These are phyloP conservation scores for Epithele typhae DNA, from an alignment of 768 basidiomycete species.

Conservation along the genomic window DNA sequence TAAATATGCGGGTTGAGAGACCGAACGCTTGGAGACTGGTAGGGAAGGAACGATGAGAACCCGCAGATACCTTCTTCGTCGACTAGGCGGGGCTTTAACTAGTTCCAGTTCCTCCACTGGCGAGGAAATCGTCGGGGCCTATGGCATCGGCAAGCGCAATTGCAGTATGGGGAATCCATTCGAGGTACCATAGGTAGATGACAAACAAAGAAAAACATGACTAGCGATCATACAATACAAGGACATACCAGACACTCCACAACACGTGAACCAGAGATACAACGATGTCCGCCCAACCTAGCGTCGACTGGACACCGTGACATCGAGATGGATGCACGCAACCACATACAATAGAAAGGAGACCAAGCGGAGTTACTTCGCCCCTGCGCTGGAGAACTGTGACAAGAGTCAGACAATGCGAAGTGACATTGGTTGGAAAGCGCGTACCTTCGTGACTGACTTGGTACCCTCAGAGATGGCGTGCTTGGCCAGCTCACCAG, in stretches of 20 bases:
- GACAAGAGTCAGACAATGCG: neutral
- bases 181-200: conserved; percentile 1
- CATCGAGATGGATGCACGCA: neutral
- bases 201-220: conserved; percentile 5
- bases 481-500: conserved; percentile 97
- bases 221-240: conserved; percentile 16
- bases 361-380: conserved; percentile 33
- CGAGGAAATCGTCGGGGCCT: too few species aligned
- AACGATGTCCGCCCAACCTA: conserved; percentile 8
- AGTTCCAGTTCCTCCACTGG: too few species aligned
- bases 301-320: neutral
- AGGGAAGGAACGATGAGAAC: too few species aligned
- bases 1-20: too few species aligned
- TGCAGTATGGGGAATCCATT: too few species aligned
- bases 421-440: neutral
- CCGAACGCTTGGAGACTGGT: too few species aligned
- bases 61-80: too few species aligned
- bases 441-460: conserved; percentile 56
- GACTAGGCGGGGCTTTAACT: too few species aligned
- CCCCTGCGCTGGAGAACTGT: conserved; percentile 42
- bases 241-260: conserved; percentile 7
- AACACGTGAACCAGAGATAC: conserved; percentile 9
- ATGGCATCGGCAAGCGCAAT: too few species aligned
- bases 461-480: conserved; percentile 95
- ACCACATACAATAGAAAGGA: neutral